These are phyloP conservation scores for Eucalyptus urophylla DNA, from an alignment of 345 rosid species.

Conservation along the genomic window DNA sequence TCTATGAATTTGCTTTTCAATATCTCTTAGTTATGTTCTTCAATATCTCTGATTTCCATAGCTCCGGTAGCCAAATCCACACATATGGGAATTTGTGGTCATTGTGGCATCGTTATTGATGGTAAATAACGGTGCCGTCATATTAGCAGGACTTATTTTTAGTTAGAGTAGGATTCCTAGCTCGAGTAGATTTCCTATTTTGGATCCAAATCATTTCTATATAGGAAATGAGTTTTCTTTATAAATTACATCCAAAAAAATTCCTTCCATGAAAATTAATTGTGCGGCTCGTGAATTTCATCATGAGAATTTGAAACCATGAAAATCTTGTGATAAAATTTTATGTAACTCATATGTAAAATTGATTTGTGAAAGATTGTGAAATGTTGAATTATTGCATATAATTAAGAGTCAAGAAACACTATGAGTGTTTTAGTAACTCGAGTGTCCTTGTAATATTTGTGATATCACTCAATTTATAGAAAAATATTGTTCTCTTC, in stretches of 20 bases:
- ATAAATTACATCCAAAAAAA: not conserved
- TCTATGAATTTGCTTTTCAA: no score
- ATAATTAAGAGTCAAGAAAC: not conserved
- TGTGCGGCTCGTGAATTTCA: not conserved
- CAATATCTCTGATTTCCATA: no score
- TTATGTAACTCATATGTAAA: not conserved
- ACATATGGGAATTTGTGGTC: no score
- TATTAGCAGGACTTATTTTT: no score
- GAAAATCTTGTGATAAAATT: not conserved
- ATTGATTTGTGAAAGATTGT: no score
- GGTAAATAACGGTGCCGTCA: no score
- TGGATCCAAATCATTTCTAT: not conserved
- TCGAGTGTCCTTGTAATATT: not conserved
- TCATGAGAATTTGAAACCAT: not conserved
- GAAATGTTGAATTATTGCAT: not conserved
- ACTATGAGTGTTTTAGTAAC: not conserved
- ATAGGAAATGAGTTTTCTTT: not conserved
- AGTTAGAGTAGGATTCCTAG: not conserved
- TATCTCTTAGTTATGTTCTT: no score
- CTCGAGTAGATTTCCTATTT: not conserved
- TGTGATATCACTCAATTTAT: no score
- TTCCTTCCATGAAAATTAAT: not conserved
- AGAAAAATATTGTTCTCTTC: no score
- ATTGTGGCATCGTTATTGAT: no score
- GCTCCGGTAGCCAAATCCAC: no score